Conservation (phyloP, 345 rosid genomes). For the Gossypium raimondii region DNA sequence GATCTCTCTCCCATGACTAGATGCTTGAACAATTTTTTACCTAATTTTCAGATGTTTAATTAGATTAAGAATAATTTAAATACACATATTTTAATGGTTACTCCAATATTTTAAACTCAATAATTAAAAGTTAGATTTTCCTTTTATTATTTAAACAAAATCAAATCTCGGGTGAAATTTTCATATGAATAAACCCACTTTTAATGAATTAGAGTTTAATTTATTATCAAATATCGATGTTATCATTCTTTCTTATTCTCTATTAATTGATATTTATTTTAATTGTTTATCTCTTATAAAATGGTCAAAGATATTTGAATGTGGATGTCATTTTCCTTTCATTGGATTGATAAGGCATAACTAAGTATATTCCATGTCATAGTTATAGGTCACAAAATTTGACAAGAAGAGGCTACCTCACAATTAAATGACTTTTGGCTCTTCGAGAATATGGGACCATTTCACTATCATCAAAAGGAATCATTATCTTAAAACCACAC, state of each 20-base stretch:
- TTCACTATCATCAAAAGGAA: slow-evolving; percentile 47
- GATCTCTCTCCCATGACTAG: not conserved
- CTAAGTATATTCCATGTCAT: slow-evolving; percentile 33
- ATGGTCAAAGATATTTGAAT: slow-evolving; percentile 13
- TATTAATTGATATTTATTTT: too few relatives aligned
- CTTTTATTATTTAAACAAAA: not conserved
- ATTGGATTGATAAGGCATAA: slow-evolving; percentile 34
- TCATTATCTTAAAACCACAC: slow-evolving; percentile 63
- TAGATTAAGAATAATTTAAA: too few relatives aligned
- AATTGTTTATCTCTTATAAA: not conserved
- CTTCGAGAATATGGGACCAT: slow-evolving; percentile 43
- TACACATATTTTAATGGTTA: too few relatives aligned
- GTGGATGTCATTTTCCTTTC: slow-evolving; percentile 35
- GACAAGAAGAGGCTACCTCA: slow-evolving; percentile 42
- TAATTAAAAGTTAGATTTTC: not conserved
- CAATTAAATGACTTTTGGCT: slow-evolving; percentile 23
- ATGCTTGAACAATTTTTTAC: not conserved
- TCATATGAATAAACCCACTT: too few relatives aligned
- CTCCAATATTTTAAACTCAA: too few relatives aligned
- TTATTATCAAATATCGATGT: too few relatives aligned
- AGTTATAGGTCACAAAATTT: slow-evolving; percentile 22
- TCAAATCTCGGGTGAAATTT: slow-evolving; percentile 17
- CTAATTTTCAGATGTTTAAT: not conserved
- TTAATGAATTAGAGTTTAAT: too few relatives aligned
- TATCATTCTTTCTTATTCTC: too few relatives aligned